Percentiles rank a stretch among this genome's conserved stretches.
phyloP scores from a whole-genome alignment of 139 green algal species.

The Chlamydomonas schloesseri region DNA sequence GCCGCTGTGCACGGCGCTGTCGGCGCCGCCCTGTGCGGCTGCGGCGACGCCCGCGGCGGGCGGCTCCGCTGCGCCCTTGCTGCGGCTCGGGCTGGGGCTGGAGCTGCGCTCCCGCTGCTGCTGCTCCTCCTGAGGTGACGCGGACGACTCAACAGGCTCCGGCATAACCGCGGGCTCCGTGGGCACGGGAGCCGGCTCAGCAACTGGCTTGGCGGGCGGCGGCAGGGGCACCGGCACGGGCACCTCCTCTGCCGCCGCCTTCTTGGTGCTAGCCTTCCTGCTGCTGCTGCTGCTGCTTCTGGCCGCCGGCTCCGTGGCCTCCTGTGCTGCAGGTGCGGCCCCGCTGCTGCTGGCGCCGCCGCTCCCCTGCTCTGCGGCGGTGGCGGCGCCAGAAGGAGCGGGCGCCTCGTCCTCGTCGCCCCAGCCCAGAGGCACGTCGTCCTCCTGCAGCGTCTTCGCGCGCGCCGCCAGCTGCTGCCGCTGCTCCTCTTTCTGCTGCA shows the following conservation, averaged over 20 bases:
- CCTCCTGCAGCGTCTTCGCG: constrained; percentile 56
- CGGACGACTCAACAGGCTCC: not conserved
- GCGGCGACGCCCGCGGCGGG: no score
- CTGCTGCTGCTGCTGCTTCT: not conserved
- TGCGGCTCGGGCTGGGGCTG: no score
- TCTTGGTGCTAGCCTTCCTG: not conserved
- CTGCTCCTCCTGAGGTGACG: not conserved
- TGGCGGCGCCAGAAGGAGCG: not conserved
- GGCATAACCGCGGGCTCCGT: not conserved
- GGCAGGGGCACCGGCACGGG: not conserved
- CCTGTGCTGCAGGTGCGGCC: not conserved
- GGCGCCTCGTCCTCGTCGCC: constrained; percentile 53
- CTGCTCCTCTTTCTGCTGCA: constrained; percentile 77
- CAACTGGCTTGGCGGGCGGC: not conserved
- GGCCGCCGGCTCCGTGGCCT: not conserved
- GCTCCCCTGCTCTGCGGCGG: not conserved
- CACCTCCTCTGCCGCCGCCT: not conserved
- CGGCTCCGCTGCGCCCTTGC: not conserved
- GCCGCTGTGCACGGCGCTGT: not conserved
- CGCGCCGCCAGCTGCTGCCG: constrained; percentile 67
- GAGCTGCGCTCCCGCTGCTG: no score
- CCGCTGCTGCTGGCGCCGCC: no score
- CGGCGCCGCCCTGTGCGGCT: no score
- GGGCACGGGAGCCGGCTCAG: not conserved
- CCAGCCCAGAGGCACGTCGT: constrained; percentile 70